These are phyloP conservation scores for Cyclocybe cylindracea DNA, from an alignment of 768 basidiomycete genomes.

Conservation along the genomic window DNA sequence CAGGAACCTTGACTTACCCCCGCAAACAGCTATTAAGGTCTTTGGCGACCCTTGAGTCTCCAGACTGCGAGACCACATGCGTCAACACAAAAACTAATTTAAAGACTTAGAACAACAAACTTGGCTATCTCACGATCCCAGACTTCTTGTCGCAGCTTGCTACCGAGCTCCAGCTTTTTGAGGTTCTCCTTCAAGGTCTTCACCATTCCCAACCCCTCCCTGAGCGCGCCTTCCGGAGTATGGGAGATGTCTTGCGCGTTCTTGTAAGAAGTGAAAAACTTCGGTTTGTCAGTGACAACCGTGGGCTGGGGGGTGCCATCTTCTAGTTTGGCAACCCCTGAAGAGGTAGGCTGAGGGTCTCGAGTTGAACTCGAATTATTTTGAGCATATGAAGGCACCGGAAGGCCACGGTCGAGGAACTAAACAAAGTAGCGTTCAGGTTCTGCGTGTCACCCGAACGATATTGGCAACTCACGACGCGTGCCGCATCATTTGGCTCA, in stretches of 20 bases:
- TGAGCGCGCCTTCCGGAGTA: slow-evolving; percentile 48
- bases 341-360: neutral
- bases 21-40: slow-evolving; percentile 67
- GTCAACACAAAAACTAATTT: neutral
- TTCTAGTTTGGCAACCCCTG: neutral
- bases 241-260: slow-evolving; percentile 46
- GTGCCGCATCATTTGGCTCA: slow-evolving; percentile 28
- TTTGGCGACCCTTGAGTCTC: slow-evolving; percentile 50
- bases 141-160: slow-evolving; percentile 57
- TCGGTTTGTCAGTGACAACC: slow-evolving; percentile 7
- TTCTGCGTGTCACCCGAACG: neutral
- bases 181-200: slow-evolving; percentile 44
- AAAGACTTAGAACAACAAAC: slow-evolving; percentile 29
- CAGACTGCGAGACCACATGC: slow-evolving; percentile 34
- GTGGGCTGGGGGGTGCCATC: neutral
- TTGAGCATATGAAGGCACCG: slow-evolving; percentile 21
- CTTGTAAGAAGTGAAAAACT: slow-evolving; percentile 35
- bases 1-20: slow-evolving; percentile 37
- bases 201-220: slow-evolving; percentile 55
- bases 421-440: slow-evolving; percentile 6
- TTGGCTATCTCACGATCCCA: slow-evolving; percentile 56
- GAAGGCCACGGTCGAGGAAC: slow-evolving; percentile 26
- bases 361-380: neutral
- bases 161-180: slow-evolving; percentile 48
- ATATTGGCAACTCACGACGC: slow-evolving; percentile 20